Conservation (phyloP, 805 yeast species). For the Wickerhamiella cacticola region DNA sequence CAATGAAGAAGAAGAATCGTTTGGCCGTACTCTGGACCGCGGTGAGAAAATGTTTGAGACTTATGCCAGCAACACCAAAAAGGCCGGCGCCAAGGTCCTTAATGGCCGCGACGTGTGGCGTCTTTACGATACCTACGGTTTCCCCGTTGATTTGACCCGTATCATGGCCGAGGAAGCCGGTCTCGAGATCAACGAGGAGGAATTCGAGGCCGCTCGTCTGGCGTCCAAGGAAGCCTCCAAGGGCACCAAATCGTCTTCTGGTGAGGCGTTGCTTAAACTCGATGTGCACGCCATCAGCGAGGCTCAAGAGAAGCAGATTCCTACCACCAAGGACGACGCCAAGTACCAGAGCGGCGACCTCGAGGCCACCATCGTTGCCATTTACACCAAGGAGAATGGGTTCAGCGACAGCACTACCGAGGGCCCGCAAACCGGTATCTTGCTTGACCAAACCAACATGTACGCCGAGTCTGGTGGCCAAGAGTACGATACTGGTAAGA, state of each 20-base stretch:
- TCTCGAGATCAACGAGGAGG: conserved; percentile 79
- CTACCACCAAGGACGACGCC: conserved; percentile 71
- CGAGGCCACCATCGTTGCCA: conserved; percentile 55
- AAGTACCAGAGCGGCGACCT: conserved; percentile 60
- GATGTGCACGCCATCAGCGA: conserved; percentile 83
- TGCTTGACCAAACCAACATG: conserved; percentile 83
- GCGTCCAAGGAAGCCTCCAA: conserved; percentile 92
- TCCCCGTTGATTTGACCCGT: conserved; percentile 96
- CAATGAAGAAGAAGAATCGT: conserved; percentile 91
- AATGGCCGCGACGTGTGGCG: conserved; percentile 97
- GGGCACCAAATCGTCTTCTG: conserved; percentile 58
- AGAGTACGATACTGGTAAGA: conserved; percentile 87
- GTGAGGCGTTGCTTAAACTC: conserved; percentile 54
- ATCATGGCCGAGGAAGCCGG: conserved; percentile 98
- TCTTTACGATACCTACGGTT: conserved; percentile 94
- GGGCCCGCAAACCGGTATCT: conserved; percentile 54
- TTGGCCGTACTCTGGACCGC: conserved; percentile 89
- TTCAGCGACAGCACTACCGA: conserved; percentile 33
- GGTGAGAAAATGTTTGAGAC: conserved; percentile 95
- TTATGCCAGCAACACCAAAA: conserved; percentile 73
- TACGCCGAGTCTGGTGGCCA: conserved; percentile 99
- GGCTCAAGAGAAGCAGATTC: conserved; percentile 46
- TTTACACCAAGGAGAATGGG: conserved; percentile 43
- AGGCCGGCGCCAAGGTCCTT: conserved; percentile 60
- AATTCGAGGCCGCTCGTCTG: conserved; percentile 79